Base-by-base conservation (phyloP, 768 basidiomycete genomes). In the Boletus sp. region DNA sequence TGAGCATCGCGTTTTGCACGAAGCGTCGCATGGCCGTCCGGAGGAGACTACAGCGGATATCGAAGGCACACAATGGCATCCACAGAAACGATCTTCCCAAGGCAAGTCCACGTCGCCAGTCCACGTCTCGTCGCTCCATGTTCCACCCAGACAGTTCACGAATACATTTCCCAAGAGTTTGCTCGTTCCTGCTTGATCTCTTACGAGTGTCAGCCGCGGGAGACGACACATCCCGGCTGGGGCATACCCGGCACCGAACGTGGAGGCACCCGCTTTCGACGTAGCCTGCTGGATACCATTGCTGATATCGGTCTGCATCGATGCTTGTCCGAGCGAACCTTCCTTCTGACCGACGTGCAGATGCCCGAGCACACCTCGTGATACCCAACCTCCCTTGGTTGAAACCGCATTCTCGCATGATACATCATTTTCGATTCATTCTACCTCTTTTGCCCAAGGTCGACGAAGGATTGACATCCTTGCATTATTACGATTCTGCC, bases 351-450 rank as follows among this genome's bases (percentile, higher is more conserved):
- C 24, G 42, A 32, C 11, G 33, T 51, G 39, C 39, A 92, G 90
- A 93, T 70, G 74, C 74, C 10, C 78, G 88, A 46, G 87, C 89
- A 30, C 89, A 85, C 61, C 69, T 80, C 47, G 80, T 92, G 40
- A 88, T 92, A 58, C 90, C 90, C 30, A 80, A 82, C 37, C 83
- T 89, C 52, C 91, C 90, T 12, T 64, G 74, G 17, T 70, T 88
- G 64, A 86, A 86, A 61, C 89, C 90, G 3, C 85, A 89, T 68
- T 78, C 79, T 5, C 85, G 89, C 60, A 86, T 92, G 86, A 76
- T 87, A 47, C 84, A 89, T 69, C 89, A 92, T 68, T 89, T 91
- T 66, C 85, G 90, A 42, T 90, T 87, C 72, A 80, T 92, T 36
- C 71, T 81, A 4, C 89, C 89, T 0, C 77, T 92, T 2, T 55